Evolutionary conservation across 2,329 filamentous ascomycete species (phyloP), one percentile per base, ranked within the genome.

Genomic region (Lecanicillium sp.): DNA sequence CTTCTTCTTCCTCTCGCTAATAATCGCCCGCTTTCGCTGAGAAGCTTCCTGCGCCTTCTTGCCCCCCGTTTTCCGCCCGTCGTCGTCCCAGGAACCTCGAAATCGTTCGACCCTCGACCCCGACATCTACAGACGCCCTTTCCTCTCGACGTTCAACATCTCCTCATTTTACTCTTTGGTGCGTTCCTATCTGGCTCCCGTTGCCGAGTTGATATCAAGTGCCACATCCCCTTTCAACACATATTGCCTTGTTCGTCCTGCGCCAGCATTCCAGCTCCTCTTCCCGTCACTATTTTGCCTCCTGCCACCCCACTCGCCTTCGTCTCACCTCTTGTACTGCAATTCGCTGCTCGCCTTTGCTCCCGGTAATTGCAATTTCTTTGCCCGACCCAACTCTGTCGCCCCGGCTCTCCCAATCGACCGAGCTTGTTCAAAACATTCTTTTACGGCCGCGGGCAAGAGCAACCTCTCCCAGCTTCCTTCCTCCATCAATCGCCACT

Each of bases 201-300:
- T 47, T 47, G 44, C 44, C 21, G 20, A 8, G 37, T 47, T 47
- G 36, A 47, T 27, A 27, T 47, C 20, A 41, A 41, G 27, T 47
- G 44, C 20, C 36, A 40, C 36, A 6, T 27, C 15, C 36, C 21
- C 5, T 17, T 36, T 44, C 20, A 5, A 8, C 11, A 44, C 19
- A n/a, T 36, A 27, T 12, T 36, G 30, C 10, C 44, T 40, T 47
- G 27, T 40, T 19, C 21, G 19, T 36, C n/a, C 32, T 24, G 47
- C 47, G 24, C 39, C 26, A 37, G 39, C 47, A 49, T 49, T 49
- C 47, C 47, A 44, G 40, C 35, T 20, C 35, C 35, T 38, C 8
- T 10, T 19, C 35, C 19, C 32, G 19, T 10, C 40, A 10, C n/a
- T 20, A 9, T 15, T 23, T 38, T 24, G 35, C 40, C 32, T 37